Conservation (phyloP, 2,329 filamentous ascomycete genomes). For the Botrytis medusae region DNA sequence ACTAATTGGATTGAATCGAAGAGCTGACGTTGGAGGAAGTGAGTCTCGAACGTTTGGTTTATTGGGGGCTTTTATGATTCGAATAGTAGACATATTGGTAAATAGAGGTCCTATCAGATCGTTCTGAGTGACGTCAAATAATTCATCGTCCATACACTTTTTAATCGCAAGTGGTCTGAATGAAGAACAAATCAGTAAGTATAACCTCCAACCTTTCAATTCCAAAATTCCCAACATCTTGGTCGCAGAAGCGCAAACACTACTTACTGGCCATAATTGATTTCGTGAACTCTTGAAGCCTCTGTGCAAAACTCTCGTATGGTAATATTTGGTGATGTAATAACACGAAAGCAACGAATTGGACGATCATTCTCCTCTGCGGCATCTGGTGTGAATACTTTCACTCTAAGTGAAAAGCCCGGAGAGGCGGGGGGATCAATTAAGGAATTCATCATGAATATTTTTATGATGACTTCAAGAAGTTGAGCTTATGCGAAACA, state of each 20-base stretch:
- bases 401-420: conserved; percentile 37
- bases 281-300: conserved; percentile 36
- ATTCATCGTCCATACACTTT: conserved; percentile 39
- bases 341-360: conserved; percentile 37
- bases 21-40: conserved; percentile 38
- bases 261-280: conserved; percentile 39
- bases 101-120: conserved; percentile 37
- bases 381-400: conserved; percentile 35
- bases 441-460: conserved; percentile 19
- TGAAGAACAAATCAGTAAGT: conserved; percentile 1
- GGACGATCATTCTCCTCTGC: conserved; percentile 30
- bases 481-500: conserved; percentile 6
- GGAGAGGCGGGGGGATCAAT: conserved; percentile 35
- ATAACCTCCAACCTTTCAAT: neutral
- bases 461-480: neutral
- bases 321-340: conserved; percentile 35
- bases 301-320: conserved; percentile 38
- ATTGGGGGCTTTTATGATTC: conserved; percentile 35
- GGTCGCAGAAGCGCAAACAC: conserved; percentile 19
- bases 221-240: neutral
- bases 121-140: conserved; percentile 38
- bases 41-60: conserved; percentile 36
- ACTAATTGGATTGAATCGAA: conserved; percentile 34
- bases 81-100: conserved; percentile 32
- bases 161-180: conserved; percentile 37